Base-by-base conservation (phyloP, 2,329 filamentous ascomycete species). In the Colletotrichum melonis region DNA sequence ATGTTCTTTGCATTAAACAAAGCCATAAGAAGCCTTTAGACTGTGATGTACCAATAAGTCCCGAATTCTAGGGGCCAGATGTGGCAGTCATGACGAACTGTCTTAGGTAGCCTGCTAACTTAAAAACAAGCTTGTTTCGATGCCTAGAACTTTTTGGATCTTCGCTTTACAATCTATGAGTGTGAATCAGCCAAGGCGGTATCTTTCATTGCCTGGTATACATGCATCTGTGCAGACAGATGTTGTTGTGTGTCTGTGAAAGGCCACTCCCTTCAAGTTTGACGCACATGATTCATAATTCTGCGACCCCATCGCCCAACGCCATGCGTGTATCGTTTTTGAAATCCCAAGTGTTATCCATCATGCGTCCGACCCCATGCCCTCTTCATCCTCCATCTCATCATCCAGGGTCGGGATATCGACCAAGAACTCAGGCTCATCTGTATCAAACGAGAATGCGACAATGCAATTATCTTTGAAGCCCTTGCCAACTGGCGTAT, bases 381-480 rank as follows among this genome's bases (percentile, higher is more conserved):
- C 77, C 26, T 84, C 82, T 16, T 85, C 82, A 0, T 87, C 85
- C 24, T 88, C 84, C 32, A 83, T 76, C 2, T 82, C 78, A 4
- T 85, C 84, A 5, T 81, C 73, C 58, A 83, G 83, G 7, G 75
- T 79, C 0, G 86, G 86, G 78, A 85, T 84, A 63, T 87, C 83
- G 11, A 89, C 86, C 52, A 84, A 78, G 72, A 89, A 88, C 26
- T 80, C 77, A 0, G 78, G 79, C 7, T 85, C 82, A 5, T 84
- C 82, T 5, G 79, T 77, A 1, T 83, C 84, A 55, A 90, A 82
- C 0, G 83, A 79, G 78, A 91, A 90, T 0, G 88, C 88, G 19
- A 91, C 79, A 0, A 85, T 80, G 69, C 81, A 82, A 49, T 86
- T 86, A 35, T 90, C 84, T 74, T 84, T 83, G 12, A 91, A 62